Base-by-base conservation (phyloP, 2,329 filamentous ascomycete species). In the Leptographium wingfieldii region DNA sequence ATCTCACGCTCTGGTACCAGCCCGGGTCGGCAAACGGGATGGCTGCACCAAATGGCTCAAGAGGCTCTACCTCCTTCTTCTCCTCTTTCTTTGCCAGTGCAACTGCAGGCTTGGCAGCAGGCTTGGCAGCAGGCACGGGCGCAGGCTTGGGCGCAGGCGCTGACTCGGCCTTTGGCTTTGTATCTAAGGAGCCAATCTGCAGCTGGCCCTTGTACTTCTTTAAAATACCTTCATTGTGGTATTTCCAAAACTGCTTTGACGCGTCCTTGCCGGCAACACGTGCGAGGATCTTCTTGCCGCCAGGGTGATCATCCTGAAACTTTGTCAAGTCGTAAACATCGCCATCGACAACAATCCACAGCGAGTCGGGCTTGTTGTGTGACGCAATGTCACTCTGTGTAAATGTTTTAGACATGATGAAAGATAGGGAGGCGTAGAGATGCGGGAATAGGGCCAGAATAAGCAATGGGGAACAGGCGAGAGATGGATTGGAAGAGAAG, bases 241-340 rank as follows among this genome's bases (percentile, higher is more conserved):
- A 86, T 71, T 86, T 86, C 82, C 83, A 85, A 72, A 86, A 86
- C 69, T 82, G 80, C 73, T 84, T 84, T 60, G 82, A 83, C 53
- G 83, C 83, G 66, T 86, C 83, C 73, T 85, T 86, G 69, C 83
- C 83, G 59, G 77, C 82, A 16, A 86, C 81, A 57, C 81, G 76
- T 65, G 80, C 78, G 61, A 86, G 76, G 65, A 85, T 84, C 76
- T 84, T 84, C 74, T 84, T 84, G 70, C 81, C 81, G 61, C 81
- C 90, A 71, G 88, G 89, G 72, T 92, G 88, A 65, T 92, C 87
- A 62, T 92, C 86, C 72, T 90, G 87, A 72, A 92, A 92, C 69
- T 85, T 91, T 67, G 91, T 95, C 68, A 97, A 72, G 71, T 99
- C 92, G 74, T 96, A 97, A 66, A 97, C 92, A 73, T 97, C 92